phyloP scores from a whole-genome alignment of 768 basidiomycete species.

The Lactarius hengduanensis region DNA sequence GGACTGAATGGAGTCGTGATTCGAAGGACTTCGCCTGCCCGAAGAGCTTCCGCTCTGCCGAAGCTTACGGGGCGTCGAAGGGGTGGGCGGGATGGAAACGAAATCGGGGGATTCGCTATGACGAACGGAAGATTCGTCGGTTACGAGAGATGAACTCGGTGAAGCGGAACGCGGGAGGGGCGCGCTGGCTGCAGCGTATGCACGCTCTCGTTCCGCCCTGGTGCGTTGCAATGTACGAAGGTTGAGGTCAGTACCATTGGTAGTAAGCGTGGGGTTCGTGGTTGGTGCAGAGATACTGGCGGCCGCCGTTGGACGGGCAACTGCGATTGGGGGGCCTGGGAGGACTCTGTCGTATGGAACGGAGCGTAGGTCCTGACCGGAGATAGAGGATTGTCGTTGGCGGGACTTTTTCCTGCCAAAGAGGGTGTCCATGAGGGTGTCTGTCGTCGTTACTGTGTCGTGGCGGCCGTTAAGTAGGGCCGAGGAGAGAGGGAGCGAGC shows the following conservation, averaged over 20 bases:
- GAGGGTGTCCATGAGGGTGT: conserved; percentile 54
- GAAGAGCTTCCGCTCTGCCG: conserved; percentile 50
- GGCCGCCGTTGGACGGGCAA: conserved; percentile 35
- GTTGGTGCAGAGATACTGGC: conserved; percentile 72
- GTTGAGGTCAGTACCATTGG: conserved; percentile 71
- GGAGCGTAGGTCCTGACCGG: conserved; percentile 59
- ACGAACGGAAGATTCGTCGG: conserved; percentile 58
- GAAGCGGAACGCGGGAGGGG: conserved; percentile 46
- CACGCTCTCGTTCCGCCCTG: conserved; percentile 54
- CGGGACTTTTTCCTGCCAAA: conserved; percentile 60
- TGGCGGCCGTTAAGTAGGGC: conserved; percentile 4
- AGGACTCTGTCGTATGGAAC: conserved; percentile 71
- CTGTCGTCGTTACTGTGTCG: not conserved
- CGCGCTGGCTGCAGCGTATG: conserved; percentile 43
- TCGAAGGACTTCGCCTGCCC: conserved; percentile 47
- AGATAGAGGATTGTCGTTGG: conserved; percentile 60
- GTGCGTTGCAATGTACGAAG: conserved; percentile 51
- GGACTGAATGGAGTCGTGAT: conserved; percentile 53
- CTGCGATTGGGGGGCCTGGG: conserved; percentile 58
- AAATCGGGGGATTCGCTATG: conserved; percentile 50
- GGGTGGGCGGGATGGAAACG: conserved; percentile 34
- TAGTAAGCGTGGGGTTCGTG: conserved; percentile 76
- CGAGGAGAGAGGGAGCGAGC: not conserved
- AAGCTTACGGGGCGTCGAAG: conserved; percentile 42
- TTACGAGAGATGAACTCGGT: conserved; percentile 49